phyloP scores from a whole-genome alignment of 208 protist species.

The Trypanosoma mega region DNA sequence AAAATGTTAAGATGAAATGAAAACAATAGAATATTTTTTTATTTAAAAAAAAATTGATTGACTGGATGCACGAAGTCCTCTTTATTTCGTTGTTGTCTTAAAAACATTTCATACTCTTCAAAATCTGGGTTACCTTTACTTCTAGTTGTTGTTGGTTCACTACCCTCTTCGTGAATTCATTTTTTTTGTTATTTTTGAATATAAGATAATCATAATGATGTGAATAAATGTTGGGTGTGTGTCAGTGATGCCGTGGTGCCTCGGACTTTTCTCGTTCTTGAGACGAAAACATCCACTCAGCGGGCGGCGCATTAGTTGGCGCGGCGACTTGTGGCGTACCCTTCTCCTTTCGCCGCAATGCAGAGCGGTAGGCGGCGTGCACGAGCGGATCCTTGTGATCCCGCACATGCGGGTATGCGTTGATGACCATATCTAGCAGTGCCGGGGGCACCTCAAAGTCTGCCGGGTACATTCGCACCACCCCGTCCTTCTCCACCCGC shows the following conservation, averaged over 20 bases:
- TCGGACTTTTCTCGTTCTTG: constrained; percentile 23
- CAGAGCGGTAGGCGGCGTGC: constrained; percentile 47
- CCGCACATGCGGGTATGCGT: constrained; percentile 47
- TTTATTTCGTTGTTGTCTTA: too few species aligned
- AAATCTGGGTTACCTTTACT: too few species aligned
- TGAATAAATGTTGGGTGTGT: background rate
- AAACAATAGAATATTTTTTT: too few species aligned
- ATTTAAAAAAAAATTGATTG: too few species aligned
- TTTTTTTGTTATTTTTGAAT: too few species aligned
- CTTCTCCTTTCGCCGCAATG: constrained; percentile 35
- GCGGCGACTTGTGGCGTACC: constrained; percentile 22
- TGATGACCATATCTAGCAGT: constrained; percentile 66
- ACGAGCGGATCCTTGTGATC: constrained; percentile 39
- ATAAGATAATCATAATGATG: background rate
- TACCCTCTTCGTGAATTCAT: too few species aligned
- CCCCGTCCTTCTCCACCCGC: constrained; percentile 38
- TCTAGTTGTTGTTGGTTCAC: too few species aligned
- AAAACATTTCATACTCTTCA: too few species aligned
- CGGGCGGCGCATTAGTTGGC: constrained; percentile 14
- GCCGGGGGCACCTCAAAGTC: constrained; percentile 55
- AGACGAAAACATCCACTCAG: constrained; percentile 68
- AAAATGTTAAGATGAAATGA: too few species aligned
- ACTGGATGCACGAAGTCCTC: too few species aligned
- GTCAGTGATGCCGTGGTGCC: constrained; percentile 21
- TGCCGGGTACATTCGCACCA: constrained; percentile 47